Evolutionary conservation across 2,329 filamentous ascomycete genomes (phyloP).

Genomic region (Esteya vermicola): DNA sequence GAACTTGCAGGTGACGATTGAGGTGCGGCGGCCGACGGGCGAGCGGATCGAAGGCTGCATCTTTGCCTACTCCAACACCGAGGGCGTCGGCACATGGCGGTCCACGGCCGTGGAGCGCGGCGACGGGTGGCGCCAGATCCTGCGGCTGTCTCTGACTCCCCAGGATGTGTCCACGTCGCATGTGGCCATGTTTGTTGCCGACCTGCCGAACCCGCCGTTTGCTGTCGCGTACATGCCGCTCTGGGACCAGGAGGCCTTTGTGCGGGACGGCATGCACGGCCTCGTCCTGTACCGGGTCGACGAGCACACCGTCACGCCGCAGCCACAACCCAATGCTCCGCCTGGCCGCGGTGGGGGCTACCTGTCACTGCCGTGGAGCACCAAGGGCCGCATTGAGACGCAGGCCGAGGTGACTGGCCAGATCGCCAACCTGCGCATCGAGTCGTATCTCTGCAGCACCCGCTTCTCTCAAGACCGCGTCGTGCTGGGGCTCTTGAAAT

Average conservation of each 20-base stretch:
- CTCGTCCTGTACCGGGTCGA: conserved; percentile 83
- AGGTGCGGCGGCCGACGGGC: conserved; percentile 67
- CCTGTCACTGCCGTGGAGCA: conserved; percentile 66
- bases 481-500: conserved; percentile 70
- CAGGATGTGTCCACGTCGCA: conserved; percentile 73
- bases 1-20: conserved; percentile 78
- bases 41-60: conserved; percentile 82
- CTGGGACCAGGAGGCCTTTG: conserved; percentile 85
- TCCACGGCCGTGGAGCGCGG: conserved; percentile 69
- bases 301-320: conserved; percentile 64
- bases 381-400: conserved; percentile 50
- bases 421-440: conserved; percentile 62
- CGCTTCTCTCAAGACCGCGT: conserved; percentile 85
- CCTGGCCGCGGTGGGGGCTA: conserved; percentile 68
- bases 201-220: conserved; percentile 77
- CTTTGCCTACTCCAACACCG: conserved; percentile 67
- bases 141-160: conserved; percentile 65
- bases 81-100: conserved; percentile 71
- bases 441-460: conserved; percentile 88
- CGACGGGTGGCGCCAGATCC: conserved; percentile 75
- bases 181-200: conserved; percentile 77
- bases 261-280: conserved; percentile 69
- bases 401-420: conserved; percentile 66
- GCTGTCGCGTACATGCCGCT: conserved; percentile 86
- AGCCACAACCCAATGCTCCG: conserved; percentile 24